Percentiles rank a stretch among this genome's conserved stretches.
phyloP scores from a whole-genome alignment of 73 alveolate genomes.

The Effrenium voratum region DNA sequence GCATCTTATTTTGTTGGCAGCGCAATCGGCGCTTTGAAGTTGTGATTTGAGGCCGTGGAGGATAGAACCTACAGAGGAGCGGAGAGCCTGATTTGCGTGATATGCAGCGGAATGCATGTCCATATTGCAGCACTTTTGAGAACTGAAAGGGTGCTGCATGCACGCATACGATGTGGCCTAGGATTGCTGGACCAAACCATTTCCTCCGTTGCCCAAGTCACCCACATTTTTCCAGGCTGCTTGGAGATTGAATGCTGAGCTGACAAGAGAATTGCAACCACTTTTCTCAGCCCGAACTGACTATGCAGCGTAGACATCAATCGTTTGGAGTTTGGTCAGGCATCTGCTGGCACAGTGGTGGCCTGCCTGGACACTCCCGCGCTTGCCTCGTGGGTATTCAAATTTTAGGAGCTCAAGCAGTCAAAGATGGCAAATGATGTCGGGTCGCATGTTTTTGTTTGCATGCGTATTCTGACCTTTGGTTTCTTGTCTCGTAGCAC shows the following conservation, averaged over 20 bases:
- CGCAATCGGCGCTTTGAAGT: background rate
- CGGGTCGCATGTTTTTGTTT: background rate
- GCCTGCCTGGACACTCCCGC: conserved; percentile 42
- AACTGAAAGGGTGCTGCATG: background rate
- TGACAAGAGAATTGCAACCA: background rate
- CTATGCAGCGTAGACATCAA: background rate
- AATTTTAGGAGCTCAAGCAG: too few relatives aligned
- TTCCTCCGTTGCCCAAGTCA: conserved; percentile 63
- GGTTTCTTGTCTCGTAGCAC: background rate
- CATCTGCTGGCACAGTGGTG: conserved; percentile 42
- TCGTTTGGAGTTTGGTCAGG: background rate
- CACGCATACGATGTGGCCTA: background rate
- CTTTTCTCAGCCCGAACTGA: background rate
- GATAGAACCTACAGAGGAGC: background rate
- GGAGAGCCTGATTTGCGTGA: background rate
- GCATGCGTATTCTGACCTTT: background rate
- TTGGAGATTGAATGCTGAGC: background rate
- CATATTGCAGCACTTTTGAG: background rate
- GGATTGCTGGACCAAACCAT: too few relatives aligned
- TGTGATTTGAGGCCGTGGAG: background rate
- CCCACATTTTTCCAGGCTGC: conserved; percentile 65
- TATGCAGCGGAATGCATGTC: background rate
- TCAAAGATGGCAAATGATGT: too few relatives aligned
- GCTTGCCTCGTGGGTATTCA: too few relatives aligned
- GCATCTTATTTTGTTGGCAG: background rate